phyloP scores from a whole-genome alignment of 768 basidiomycete species.

The Tricholoma sp. region DNA sequence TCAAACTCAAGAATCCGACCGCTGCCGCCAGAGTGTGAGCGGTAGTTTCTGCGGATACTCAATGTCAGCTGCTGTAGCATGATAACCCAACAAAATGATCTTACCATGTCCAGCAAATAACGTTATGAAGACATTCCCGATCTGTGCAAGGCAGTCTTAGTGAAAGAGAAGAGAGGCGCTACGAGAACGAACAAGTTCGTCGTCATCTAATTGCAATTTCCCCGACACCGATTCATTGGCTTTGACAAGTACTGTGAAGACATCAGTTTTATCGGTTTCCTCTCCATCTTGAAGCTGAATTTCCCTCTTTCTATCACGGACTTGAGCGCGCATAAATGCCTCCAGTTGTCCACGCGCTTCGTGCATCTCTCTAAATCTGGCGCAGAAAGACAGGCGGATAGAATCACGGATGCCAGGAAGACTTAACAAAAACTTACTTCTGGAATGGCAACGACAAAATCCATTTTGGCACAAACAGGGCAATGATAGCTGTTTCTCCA shows the following conservation, averaged over 20 bases:
- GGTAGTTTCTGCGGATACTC: constrained; percentile 32
- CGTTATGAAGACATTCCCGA: constrained; percentile 48
- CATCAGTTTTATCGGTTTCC: constrained; percentile 20
- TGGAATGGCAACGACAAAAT: constrained; percentile 29
- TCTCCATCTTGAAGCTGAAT: constrained; percentile 12
- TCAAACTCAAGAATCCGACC: constrained; percentile 36
- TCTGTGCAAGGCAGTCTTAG: constrained; percentile 22
- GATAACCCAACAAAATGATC: neutral
- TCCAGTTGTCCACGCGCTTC: constrained; percentile 27
- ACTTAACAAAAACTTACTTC: constrained; percentile 19
- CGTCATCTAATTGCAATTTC: constrained; percentile 35
- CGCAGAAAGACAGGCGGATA: neutral
- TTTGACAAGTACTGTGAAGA: constrained; percentile 38
- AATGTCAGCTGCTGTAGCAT: neutral
- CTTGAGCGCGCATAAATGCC: constrained; percentile 35
- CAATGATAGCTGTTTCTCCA: constrained; percentile 22
- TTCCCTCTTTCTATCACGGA: constrained; percentile 27
- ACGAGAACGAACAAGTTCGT: constrained; percentile 31
- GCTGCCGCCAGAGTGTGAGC: constrained; percentile 39
- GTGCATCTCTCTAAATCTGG: constrained; percentile 23
- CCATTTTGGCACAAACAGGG: constrained; percentile 32
- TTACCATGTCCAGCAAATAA: constrained; percentile 57
- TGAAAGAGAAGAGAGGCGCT: neutral
- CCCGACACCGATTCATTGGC: constrained; percentile 40
- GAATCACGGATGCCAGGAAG: neutral